A percentile compares a stretch with the other conserved stretches of the same genome.
Conservation (phyloP, 2,329 filamentous ascomycete species). For the Fusarium oxysporum region DNA sequence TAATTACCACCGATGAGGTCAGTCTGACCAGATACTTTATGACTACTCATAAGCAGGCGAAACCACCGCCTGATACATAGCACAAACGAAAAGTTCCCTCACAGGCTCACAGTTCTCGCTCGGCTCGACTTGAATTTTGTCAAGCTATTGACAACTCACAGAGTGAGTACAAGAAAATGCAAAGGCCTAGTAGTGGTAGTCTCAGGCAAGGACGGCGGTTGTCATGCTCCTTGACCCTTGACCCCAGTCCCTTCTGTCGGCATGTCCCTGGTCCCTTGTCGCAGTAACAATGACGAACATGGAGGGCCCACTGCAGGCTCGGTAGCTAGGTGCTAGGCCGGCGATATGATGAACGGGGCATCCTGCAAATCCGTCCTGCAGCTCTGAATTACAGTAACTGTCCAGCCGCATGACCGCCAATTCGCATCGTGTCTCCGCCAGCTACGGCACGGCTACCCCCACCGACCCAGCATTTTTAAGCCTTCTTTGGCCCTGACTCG, state of each 20-base stretch:
- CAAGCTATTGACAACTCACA: neutral
- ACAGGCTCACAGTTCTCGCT: neutral
- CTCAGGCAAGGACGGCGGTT: conserved; percentile 21
- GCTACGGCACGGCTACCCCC: conserved; percentile 17
- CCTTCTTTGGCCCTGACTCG: conserved; percentile 24
- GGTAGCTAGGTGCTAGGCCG: conserved; percentile 45
- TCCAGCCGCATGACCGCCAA: conserved; percentile 39
- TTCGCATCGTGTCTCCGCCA: conserved; percentile 24
- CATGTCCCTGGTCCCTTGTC: neutral
- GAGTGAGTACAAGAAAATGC: neutral
- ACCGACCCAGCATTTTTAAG: conserved; percentile 18
- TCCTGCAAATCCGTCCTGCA: conserved; percentile 39
- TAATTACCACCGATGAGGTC: neutral
- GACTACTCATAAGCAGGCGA: neutral
- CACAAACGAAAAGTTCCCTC: no score
- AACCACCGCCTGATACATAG: neutral
- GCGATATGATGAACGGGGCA: conserved; percentile 41
- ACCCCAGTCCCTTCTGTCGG: conserved; percentile 9
- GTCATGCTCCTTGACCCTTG: conserved; percentile 23
- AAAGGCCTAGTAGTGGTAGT: neutral
- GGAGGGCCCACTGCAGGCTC: conserved; percentile 44
- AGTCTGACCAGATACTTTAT: neutral
- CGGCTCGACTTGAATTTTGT: neutral
- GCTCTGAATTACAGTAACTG: conserved; percentile 18
- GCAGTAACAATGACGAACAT: conserved; percentile 45